Base-by-base conservation (phyloP, 306 rosid genomes). In the Cyclanthera cordifolia region DNA sequence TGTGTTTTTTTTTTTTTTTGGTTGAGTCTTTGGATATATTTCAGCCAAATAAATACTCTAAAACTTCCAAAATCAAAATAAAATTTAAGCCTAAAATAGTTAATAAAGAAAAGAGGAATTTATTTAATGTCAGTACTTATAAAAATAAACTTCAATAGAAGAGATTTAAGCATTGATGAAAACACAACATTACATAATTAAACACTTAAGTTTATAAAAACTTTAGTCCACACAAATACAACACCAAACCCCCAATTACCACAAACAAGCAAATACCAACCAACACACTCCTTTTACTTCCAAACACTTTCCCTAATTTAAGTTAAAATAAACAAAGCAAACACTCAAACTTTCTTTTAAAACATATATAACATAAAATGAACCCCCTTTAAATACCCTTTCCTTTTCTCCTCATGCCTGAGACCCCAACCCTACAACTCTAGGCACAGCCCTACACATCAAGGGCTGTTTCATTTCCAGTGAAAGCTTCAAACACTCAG, bases 401-500 rank as follows among this genome's bases (percentile, higher is more conserved):
- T 55, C 0, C 14, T 14, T 55, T 24, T 5, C 1, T 55, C 39
- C 11, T 67, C 21, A 23, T 0, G 66, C 46, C 24, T 32, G 46
- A 58, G 45, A 30, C 66, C 21, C 23, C 14, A 59, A 32, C 67
- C 46, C 46, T 2, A 59, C 65, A 34, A 8, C 1, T 82, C 95
- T 85, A 72, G 88, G 78, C 32, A 82, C 70, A 50, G 67, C 88
- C 81, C 50, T 84, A 79, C 96, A 87, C 21, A 82, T 76, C 34
- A 90, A 76, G 17, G 95, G 85, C 0, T 41, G 52, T 48, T 88
- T 84, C 97, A 90, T 88, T 72, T 90, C 97, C 87, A 88, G 20
- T 1, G 97, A 90, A 2, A 90, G 95, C 3, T 88, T 90, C 72
- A 90, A 60, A 23, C 70, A 57, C 72, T 88, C 97, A 4, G 82